Evolutionary conservation across 768 basidiomycete species (phyloP).

Genomic region (Cytidiella melzeri): DNA sequence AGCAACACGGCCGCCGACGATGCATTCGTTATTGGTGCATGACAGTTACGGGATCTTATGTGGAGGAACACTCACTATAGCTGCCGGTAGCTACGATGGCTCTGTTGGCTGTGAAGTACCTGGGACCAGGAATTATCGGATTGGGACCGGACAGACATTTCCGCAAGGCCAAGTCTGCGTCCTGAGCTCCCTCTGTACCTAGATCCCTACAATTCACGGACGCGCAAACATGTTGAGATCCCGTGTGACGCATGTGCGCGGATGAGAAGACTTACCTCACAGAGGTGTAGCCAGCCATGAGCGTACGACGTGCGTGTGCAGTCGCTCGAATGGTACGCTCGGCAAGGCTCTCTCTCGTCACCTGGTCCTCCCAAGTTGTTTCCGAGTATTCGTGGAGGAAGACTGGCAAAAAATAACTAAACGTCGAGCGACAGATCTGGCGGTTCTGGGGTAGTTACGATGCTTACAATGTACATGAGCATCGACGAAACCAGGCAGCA

Average conservation of each 20-base stretch:
- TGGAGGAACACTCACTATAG: slow-evolving; percentile 38
- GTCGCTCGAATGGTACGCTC: slow-evolving; percentile 60
- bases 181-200: slow-evolving; percentile 62
- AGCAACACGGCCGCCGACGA: too few species aligned
- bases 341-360: slow-evolving; percentile 48
- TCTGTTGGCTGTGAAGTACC: slow-evolving; percentile 54
- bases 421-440: neutral
- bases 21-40: too few species aligned
- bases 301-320: slow-evolving; percentile 48
- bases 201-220: slow-evolving; percentile 41
- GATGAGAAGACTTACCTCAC: slow-evolving; percentile 36
- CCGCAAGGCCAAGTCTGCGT: slow-evolving; percentile 53
- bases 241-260: neutral
- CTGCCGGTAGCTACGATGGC: slow-evolving; percentile 57
- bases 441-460: neutral
- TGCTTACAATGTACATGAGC: slow-evolving; percentile 48
- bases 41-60: too few species aligned
- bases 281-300: slow-evolving; percentile 58
- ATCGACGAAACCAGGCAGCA: slow-evolving; percentile 56
- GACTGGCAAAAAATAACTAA: slow-evolving; percentile 29
- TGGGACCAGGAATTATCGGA: slow-evolving; percentile 52
- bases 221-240: neutral
- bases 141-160: slow-evolving; percentile 44
- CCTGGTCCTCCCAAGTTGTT: slow-evolving; percentile 55
- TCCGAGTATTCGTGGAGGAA: slow-evolving; percentile 59